Percentiles rank a stretch among this genome's conserved stretches.
Conservation (phyloP, 306 rosid species). For the Carpinus fangiana region DNA sequence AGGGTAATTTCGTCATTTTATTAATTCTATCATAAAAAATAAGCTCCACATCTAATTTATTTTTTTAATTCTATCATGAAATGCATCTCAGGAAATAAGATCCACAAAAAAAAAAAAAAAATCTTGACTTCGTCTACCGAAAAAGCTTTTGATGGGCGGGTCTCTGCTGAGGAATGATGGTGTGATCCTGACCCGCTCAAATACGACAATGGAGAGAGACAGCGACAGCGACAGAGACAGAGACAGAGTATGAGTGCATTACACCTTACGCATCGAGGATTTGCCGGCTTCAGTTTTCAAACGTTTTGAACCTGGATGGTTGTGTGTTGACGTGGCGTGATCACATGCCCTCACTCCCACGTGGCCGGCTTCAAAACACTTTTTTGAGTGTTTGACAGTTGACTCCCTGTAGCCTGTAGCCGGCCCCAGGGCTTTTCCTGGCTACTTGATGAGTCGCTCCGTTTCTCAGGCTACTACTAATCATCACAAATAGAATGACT, state of each 20-base stretch:
- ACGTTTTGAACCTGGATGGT: not conserved
- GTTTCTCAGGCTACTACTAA: too few species aligned
- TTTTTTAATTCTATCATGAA: too few species aligned
- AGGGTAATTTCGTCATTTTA: too few species aligned
- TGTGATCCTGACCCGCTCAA: not conserved
- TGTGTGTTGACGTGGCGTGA: conserved; percentile 9
- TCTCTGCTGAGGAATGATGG: not conserved
- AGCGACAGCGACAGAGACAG: too few species aligned
- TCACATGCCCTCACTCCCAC: conserved; percentile 32
- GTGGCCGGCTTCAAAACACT: not conserved
- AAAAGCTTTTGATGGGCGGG: not conserved
- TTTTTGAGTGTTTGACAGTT: not conserved
- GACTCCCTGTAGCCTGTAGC: conserved; percentile 23
- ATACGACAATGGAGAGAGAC: conserved; percentile 19
- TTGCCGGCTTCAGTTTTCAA: conserved; percentile 31
- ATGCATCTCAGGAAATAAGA: too few species aligned
- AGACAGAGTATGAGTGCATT: not conserved
- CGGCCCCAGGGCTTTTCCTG: too few species aligned
- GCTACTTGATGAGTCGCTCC: too few species aligned
- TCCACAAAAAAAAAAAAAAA: too few species aligned
- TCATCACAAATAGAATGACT: too few species aligned
- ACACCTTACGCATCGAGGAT: conserved; percentile 32
- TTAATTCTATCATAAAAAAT: too few species aligned
- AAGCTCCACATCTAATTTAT: too few species aligned
- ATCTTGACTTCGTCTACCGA: too few species aligned